A percentile compares a stretch with the other conserved stretches of the same genome.
These are phyloP conservation scores for Dendrobium nobile DNA, from an alignment of 106 monocot species.

Conservation along the genomic window DNA sequence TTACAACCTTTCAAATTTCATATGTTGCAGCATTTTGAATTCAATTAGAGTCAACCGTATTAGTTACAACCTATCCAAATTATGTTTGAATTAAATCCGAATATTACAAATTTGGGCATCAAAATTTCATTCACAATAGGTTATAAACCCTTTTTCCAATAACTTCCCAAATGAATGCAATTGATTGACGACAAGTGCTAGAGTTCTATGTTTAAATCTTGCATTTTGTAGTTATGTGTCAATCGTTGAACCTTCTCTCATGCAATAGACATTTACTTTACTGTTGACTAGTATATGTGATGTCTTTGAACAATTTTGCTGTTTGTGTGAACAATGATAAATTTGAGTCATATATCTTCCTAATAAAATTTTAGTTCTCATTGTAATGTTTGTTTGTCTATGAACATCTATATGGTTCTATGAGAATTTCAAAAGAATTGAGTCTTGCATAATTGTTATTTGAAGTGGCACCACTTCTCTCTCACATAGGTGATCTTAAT, in stretches of 20 bases:
- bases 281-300: not conserved
- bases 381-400: not conserved
- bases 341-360: not conserved
- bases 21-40: too few species aligned
- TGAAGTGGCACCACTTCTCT: not conserved
- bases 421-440: not conserved
- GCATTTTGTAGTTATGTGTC: not conserved
- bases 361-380: not conserved
- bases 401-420: not conserved
- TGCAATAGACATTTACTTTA: not conserved
- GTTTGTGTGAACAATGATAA: too few species aligned
- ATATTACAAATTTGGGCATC: too few species aligned
- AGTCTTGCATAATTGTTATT: not conserved
- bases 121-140: too few species aligned
- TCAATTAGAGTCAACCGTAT: too few species aligned
- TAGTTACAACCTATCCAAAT: too few species aligned
- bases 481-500: conserved; percentile 4
- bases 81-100: too few species aligned
- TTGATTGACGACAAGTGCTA: too few species aligned
- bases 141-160: not conserved
- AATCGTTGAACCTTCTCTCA: not conserved
- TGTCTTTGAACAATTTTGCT: not conserved
- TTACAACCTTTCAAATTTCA: too few species aligned
- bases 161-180: too few species aligned
- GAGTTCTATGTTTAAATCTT: not conserved